phyloP scores from a whole-genome alignment of 192 early-diverging fungal genomes.

The Gigaspora rosea region DNA sequence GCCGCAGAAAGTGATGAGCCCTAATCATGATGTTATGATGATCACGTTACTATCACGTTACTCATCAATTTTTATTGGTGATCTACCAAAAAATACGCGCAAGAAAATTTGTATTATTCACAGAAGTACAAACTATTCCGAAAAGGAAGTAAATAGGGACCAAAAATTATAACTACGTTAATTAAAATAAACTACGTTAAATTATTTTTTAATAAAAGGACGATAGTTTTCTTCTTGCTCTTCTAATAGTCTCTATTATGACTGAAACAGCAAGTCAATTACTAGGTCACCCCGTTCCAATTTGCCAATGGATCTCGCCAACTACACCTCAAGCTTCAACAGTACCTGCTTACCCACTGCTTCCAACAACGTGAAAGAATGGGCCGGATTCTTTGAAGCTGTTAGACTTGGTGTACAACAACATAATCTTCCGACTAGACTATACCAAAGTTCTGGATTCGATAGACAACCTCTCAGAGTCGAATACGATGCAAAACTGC shows the following conservation, averaged over 20 bases:
- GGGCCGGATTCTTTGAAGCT: background rate
- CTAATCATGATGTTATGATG: too few species aligned
- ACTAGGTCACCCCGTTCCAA: background rate
- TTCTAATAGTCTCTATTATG: constrained; percentile 13
- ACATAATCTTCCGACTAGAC: background rate
- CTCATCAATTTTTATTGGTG: too few species aligned
- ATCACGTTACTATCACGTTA: too few species aligned
- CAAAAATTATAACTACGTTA: too few species aligned
- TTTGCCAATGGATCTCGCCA: constrained; percentile 8
- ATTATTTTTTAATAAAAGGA: background rate
- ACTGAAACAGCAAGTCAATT: constrained; percentile 2
- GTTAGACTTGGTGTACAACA: background rate
- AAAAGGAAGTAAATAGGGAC: too few species aligned
- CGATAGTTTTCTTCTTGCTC: background rate
- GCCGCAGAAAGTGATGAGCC: too few species aligned
- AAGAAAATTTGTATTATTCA: too few species aligned
- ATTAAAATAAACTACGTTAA: too few species aligned
- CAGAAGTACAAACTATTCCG: too few species aligned
- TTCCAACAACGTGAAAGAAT: background rate
- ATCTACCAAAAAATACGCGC: too few species aligned
- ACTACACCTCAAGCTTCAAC: background rate
- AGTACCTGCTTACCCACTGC: background rate
- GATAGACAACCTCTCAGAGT: background rate
- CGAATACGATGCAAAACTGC: background rate
- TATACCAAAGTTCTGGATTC: background rate